Evolutionary conservation across 2,329 filamentous ascomycete species (phyloP), one percentile per base, ranked within the genome.

Genomic region (Alternaria arborescens): DNA sequence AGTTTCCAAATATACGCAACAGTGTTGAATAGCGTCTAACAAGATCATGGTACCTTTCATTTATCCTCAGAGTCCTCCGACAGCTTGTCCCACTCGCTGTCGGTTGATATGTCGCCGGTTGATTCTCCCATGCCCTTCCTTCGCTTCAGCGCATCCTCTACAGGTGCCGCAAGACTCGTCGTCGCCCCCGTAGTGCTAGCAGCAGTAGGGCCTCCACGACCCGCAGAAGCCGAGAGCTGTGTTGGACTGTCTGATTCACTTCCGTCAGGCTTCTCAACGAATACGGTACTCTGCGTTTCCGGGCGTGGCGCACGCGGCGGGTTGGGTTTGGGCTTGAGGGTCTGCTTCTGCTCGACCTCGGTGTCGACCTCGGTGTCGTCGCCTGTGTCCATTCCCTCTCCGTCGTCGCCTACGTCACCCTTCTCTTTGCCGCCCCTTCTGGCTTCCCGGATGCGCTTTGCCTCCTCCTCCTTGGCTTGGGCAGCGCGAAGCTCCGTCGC

Each of bases 1-100:
- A 53, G 43, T 52, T 44, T 60, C 44, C 58, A 61, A 53, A 56
- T 34, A 40, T 59, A 61, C 38, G 32, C 22, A 38, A 50, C n/a
- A 44, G 32, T 41, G 52, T 8, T 42, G 11, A 42, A 34, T 11
- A 40, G 34, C 55, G 32, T 63, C 61, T 59, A 65, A 34, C 18
- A 50, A 48, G 4, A 64, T 46, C 32, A 5, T 14, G 22, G 26
- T 43, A 32, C 28, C 48, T 53, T 24, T 75, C 67, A 78, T 71
- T 70, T 76, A 22, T 77, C 76, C 26, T 66, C 75, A n/a, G 75
- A 76, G 48, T 74, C 78, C 61, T 80, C 82, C 78, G 91, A 91
- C 22, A 98, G 91, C 83, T 95, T 96, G 83, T 97, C 94, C 94
- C 94, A 98, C 81, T 98, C 94, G 74, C 94, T 94, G 81, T 98